Base-by-base conservation (phyloP, 2,329 filamentous ascomycete genomes). In the Coniella lustricola region DNA sequence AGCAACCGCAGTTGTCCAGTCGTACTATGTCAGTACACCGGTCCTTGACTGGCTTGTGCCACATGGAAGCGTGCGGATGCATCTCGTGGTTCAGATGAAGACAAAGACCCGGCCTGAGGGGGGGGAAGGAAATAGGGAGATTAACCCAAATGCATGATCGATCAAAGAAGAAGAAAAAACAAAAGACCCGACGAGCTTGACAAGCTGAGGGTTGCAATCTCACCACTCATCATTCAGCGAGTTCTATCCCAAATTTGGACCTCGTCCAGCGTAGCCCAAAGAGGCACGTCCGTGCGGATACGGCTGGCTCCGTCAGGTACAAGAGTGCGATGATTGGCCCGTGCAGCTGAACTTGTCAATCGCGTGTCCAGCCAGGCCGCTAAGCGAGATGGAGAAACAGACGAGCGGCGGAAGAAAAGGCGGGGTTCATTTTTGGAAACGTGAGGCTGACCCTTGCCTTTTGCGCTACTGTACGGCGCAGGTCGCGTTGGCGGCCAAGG, bases 351-450 rank as follows among this genome's bases (percentile, higher is more conserved):
- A 21, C 18, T 29, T 22, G n/a, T 29, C 44, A 35, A 25, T 33
- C 38, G 38, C 38, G 40, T 12, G 25, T 10, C 10, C 25, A 29
- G 10, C 25, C 5, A 29, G 10, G 5, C 16, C 14, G 40, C 40
- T 33, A 42, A 42, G 40, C 40, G 40, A 42, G 40, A 42, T 42
- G 29, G 40, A 10, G 25, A 29, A 29, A 29, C 25, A 29, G 25
- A 29, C 25, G 25, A 29, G 5, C 5, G 10, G 25, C 25, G 25
- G 25, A 29, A 29, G 38, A 41, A 10, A 33, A 20, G 40, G n/a
- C 22, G 29, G 38, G 36, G 37, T 12, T 39, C 37, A 46, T 46
- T 41, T 37, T 44, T 49, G 42, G 42, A 20, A 20, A 39, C 36
- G 25, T 31, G 36, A 48, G 48, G 48, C 48, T 29, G 18, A 34